Evolutionary conservation across 2,329 filamentous ascomycete species (phyloP).

Genomic region (Aspergillus tamarii): DNA sequence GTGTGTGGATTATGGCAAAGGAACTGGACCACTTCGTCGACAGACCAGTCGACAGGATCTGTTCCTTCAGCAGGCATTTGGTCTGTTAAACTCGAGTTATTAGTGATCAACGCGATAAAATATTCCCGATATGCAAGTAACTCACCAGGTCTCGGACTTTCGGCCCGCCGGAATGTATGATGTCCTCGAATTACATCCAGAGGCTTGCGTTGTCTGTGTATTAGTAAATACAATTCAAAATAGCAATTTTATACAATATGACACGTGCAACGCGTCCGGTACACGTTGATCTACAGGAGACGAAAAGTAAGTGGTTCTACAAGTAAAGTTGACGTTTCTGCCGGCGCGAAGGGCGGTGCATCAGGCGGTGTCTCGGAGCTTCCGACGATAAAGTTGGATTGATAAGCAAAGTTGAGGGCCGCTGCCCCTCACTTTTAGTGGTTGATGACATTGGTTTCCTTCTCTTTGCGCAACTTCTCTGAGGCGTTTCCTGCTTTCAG

Average conservation of each 20-base stretch:
- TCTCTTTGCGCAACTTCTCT: background rate
- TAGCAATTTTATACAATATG: background rate
- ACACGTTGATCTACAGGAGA: background rate
- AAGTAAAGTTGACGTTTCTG: slow-evolving; percentile 16
- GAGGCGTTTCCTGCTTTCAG: background rate
- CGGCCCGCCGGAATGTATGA: background rate
- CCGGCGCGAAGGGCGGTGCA: slow-evolving; percentile 6
- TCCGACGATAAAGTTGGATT: background rate
- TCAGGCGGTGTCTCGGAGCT: slow-evolving; percentile 11
- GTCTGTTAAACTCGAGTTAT: slow-evolving; percentile 1
- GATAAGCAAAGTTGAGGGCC: background rate
- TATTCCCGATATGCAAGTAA: background rate
- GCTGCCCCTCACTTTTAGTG: background rate
- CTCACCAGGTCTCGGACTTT: background rate
- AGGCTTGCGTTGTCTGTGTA: background rate
- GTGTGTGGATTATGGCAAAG: slow-evolving; percentile 61
- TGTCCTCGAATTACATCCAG: background rate
- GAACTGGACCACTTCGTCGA: slow-evolving; percentile 67
- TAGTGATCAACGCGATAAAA: background rate
- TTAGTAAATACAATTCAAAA: background rate
- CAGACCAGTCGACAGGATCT: slow-evolving; percentile 77
- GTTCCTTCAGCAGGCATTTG: slow-evolving; percentile 35
- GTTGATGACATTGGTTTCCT: background rate
- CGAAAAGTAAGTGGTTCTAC: background rate
- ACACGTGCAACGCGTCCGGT: background rate